Conservation (phyloP, 1,284 basidiomycete species). For the Ceratobasidium theobromae region DNA sequence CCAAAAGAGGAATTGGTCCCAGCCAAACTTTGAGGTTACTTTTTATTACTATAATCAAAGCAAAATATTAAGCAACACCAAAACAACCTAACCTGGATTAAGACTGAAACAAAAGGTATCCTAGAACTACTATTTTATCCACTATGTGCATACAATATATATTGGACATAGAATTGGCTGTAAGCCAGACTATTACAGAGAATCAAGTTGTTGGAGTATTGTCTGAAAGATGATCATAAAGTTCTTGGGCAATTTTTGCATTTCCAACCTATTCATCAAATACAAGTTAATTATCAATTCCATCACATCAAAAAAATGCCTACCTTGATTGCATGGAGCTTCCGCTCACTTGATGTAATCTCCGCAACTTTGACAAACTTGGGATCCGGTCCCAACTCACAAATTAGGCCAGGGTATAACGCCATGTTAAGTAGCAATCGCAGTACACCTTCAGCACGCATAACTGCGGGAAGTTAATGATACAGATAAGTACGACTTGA, state of each 20-base stretch:
- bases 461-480: slow-evolving; percentile 57
- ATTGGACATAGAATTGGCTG: neutral
- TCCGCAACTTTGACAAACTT: slow-evolving; percentile 35
- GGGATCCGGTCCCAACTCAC: slow-evolving; percentile 73
- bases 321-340: slow-evolving; percentile 35
- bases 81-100: no score
- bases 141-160: neutral
- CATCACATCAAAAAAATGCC: no score
- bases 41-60: no score
- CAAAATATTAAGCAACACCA: no score
- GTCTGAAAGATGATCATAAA: slow-evolving; percentile 17
- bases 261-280: slow-evolving; percentile 27
- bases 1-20: no score
- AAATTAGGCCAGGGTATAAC: slow-evolving; percentile 85
- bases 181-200: neutral
- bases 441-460: slow-evolving; percentile 92
- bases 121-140: neutral
- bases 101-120: neutral
- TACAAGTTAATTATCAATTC: no score
- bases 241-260: slow-evolving; percentile 17
- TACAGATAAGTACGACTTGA: neutral
- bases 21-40: no score
- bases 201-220: neutral
- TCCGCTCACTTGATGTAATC: slow-evolving; percentile 31
- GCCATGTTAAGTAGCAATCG: slow-evolving; percentile 82